These are phyloP conservation scores for Picea glauca DNA, from an alignment of 75 land plant genomes.

Conservation along the genomic window DNA sequence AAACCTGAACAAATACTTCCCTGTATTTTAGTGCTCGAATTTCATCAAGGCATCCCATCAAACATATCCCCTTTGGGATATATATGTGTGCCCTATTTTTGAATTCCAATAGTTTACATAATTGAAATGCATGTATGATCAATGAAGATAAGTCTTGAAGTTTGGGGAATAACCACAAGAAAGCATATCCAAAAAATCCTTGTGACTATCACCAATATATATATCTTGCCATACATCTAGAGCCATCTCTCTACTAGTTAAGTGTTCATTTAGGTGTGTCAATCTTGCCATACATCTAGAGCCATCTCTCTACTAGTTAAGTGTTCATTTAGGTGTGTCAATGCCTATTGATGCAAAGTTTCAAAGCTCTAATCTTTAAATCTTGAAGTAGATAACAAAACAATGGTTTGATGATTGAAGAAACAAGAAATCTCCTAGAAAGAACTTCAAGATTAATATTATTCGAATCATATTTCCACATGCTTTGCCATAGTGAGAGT, in stretches of 20 bases:
- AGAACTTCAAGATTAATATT: slow-evolving; percentile 68
- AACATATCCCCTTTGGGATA: slow-evolving; percentile 60
- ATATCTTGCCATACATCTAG: slow-evolving; percentile 49
- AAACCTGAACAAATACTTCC: slow-evolving; percentile 76
- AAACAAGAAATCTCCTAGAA: slow-evolving; percentile 60
- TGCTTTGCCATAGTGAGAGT: slow-evolving; percentile 73
- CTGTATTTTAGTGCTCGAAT: slow-evolving; percentile 73
- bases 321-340: slow-evolving; percentile 52
- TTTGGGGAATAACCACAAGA: slow-evolving; percentile 36
- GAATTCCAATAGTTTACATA: slow-evolving; percentile 54
- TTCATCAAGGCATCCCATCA: slow-evolving; percentile 97
- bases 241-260: slow-evolving; percentile 53
- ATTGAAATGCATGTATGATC: slow-evolving; percentile 69
- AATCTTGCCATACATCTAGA: slow-evolving; percentile 47
- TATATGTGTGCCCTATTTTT: slow-evolving; percentile 62
- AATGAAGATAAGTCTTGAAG: background rate
- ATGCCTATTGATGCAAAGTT: slow-evolving; percentile 51
- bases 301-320: slow-evolving; percentile 53
- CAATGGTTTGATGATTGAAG: slow-evolving; percentile 78
- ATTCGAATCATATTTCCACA: slow-evolving; percentile 72
- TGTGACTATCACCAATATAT: slow-evolving; percentile 48
- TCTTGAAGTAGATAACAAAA: slow-evolving; percentile 79
- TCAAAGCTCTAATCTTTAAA: slow-evolving; percentile 62
- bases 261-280: slow-evolving; percentile 44
- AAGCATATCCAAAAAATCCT: slow-evolving; percentile 66